These are phyloP conservation scores for Actinidia chinensis DNA, from an alignment of 179 eudicot species.

Conservation along the genomic window DNA sequence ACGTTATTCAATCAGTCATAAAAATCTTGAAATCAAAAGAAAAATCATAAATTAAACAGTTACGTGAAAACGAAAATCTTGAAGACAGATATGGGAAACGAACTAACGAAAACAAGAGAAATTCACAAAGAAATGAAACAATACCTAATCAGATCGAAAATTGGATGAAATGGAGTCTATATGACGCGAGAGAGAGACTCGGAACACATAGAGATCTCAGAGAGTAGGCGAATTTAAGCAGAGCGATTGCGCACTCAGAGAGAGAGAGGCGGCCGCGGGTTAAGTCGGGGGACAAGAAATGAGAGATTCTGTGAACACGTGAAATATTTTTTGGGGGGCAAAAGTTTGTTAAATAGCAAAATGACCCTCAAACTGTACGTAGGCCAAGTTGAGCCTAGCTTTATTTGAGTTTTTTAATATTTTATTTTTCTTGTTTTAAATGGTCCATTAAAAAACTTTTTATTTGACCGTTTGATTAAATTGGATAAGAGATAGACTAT, in stretches of 20 bases:
- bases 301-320: background rate
- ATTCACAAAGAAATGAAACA: background rate
- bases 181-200: background rate
- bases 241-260: background rate
- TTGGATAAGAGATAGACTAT: too few relatives aligned
- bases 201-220: background rate
- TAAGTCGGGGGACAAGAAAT: background rate
- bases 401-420: too few relatives aligned
- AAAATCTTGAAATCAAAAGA: background rate
- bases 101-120: background rate
- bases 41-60: background rate
- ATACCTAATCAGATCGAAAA: constrained; percentile 12
- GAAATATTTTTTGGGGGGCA: too few relatives aligned
- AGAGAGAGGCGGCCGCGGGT: background rate
- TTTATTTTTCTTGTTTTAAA: too few relatives aligned
- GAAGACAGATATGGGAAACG: background rate
- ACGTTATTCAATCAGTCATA: background rate
- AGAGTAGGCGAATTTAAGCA: background rate
- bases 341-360: background rate
- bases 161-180: background rate
- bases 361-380: background rate
- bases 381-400: too few relatives aligned
- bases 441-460: too few relatives aligned
- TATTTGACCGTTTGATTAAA: too few relatives aligned
- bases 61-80: background rate